Conservation (phyloP, 225 moss, liverwort and hornwort genomes). For the Anthoceros angustus region DNA sequence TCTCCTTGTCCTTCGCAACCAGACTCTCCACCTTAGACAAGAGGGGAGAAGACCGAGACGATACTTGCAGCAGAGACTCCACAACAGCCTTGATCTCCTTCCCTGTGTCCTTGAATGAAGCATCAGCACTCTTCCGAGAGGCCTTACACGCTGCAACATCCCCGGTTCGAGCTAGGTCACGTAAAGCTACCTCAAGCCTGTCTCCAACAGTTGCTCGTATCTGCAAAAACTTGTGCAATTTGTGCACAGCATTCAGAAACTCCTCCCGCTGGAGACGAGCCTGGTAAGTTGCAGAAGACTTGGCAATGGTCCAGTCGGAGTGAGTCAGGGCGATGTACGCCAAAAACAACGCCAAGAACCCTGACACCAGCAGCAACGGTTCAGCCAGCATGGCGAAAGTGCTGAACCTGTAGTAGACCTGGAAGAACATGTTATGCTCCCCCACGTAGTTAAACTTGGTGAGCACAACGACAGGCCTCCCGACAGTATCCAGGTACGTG, state of each 20-base stretch:
- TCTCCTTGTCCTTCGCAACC: conserved; percentile 80
- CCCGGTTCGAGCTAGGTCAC: conserved; percentile 67
- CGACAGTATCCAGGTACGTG: conserved; percentile 82
- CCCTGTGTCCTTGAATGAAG: conserved; percentile 56
- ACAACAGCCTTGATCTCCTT: conserved; percentile 54
- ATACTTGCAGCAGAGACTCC: conserved; percentile 41
- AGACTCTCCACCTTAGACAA: conserved; percentile 55
- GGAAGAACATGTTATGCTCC: conserved; percentile 67
- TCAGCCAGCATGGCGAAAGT: conserved; percentile 58
- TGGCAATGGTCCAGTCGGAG: conserved; percentile 69
- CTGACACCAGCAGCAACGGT: conserved; percentile 58
- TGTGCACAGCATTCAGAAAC: conserved; percentile 52
- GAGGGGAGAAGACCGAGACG: conserved; percentile 25
- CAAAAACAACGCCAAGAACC: conserved; percentile 55
- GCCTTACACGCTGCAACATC: conserved; percentile 61
- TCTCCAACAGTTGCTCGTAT: conserved; percentile 44
- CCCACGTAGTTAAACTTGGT: conserved; percentile 56
- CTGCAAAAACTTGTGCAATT: conserved; percentile 56
- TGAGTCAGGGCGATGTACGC: conserved; percentile 65
- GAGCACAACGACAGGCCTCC: conserved; percentile 49
- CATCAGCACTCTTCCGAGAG: conserved; percentile 59
- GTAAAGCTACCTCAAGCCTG: conserved; percentile 55
- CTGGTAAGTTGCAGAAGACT: conserved; percentile 49
- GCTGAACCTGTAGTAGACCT: conserved; percentile 67
- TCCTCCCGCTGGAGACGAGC: conserved; percentile 64